Conservation (phyloP, 306 rosid species). For the Pachyrhizus erosus region DNA sequence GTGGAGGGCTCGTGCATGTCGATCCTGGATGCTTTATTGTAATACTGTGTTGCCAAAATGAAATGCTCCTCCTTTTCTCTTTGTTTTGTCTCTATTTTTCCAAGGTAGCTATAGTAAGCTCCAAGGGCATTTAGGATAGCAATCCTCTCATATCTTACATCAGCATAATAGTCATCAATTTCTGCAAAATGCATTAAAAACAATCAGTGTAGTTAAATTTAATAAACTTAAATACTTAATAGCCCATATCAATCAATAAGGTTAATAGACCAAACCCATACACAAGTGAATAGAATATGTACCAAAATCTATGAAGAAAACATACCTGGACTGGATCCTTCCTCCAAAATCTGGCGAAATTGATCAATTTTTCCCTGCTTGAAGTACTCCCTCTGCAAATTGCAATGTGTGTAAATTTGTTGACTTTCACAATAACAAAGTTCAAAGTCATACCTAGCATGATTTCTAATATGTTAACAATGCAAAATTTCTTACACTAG, state of each 20-base stretch:
- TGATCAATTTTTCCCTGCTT: slow-evolving; percentile 92
- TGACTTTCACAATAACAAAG: background rate
- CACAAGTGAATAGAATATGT: background rate
- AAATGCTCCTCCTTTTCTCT: slow-evolving; percentile 99
- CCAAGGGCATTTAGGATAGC: slow-evolving; percentile 97
- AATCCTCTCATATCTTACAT: slow-evolving; percentile 96
- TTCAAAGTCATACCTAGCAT: background rate
- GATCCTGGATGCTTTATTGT: slow-evolving; percentile 94
- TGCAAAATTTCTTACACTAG: background rate
- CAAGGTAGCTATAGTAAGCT: slow-evolving; percentile 95
- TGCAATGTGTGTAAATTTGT: background rate
- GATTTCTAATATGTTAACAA: background rate
- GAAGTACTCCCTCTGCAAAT: slow-evolving; percentile 91
- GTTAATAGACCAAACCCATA: slow-evolving; percentile 26
- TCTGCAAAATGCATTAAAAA: slow-evolving; percentile 59
- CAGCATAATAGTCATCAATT: slow-evolving; percentile 96
- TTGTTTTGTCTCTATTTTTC: slow-evolving; percentile 96
- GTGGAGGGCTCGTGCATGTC: slow-evolving; percentile 99
- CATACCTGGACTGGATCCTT: slow-evolving; percentile 95
- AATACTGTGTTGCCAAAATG: slow-evolving; percentile 94
- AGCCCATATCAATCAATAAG: slow-evolving; percentile 17
- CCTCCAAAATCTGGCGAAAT: slow-evolving; percentile 95
- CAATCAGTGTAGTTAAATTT: slow-evolving; percentile 1
- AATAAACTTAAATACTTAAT: slow-evolving; percentile 26
- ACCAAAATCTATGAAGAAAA: slow-evolving; percentile 27